A percentile compares a stretch with the other conserved stretches of the same genome.
phyloP scores from a whole-genome alignment of 2,329 filamentous ascomycete species.

The Aspergillus sp. region DNA sequence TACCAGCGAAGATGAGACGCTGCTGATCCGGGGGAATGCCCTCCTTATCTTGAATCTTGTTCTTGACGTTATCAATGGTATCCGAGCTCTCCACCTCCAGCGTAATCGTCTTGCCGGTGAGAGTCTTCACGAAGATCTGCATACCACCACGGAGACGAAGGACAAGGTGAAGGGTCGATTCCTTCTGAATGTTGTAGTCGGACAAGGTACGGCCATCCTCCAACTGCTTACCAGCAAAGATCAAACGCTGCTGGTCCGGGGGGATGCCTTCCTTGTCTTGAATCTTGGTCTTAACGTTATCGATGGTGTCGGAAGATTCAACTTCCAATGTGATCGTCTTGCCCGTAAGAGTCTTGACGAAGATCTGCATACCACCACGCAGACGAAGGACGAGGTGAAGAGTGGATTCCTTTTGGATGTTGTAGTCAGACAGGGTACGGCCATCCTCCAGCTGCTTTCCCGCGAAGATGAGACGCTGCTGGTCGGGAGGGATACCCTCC shows the following conservation, averaged over 20 bases:
- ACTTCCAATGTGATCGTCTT: conserved; percentile 95
- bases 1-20: conserved; percentile 69
- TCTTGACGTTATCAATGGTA: conserved; percentile 71
- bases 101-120: conserved; percentile 73
- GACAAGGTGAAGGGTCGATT: conserved; percentile 78
- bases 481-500: conserved; percentile 93
- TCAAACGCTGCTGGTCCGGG: conserved; percentile 89
- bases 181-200: conserved; percentile 97
- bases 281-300: conserved; percentile 94
- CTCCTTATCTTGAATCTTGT: conserved; percentile 80
- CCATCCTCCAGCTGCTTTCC: conserved; percentile 97
- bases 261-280: conserved; percentile 81
- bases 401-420: conserved; percentile 91
- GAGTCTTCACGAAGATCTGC: conserved; percentile 82
- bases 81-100: conserved; percentile 68
- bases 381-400: conserved; percentile 84
- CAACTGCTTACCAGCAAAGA: conserved; percentile 91
- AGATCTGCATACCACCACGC: conserved; percentile 72
- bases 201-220: conserved; percentile 88
- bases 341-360: conserved; percentile 64
- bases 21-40: conserved; percentile 71
- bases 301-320: conserved; percentile 85
- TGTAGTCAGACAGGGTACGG: conserved; percentile 86
- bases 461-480: conserved; percentile 94
- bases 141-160: conserved; percentile 80